These are phyloP conservation scores for Raphanus hybrid DNA, from an alignment of 441 rosid genomes.

Conservation along the genomic window DNA sequence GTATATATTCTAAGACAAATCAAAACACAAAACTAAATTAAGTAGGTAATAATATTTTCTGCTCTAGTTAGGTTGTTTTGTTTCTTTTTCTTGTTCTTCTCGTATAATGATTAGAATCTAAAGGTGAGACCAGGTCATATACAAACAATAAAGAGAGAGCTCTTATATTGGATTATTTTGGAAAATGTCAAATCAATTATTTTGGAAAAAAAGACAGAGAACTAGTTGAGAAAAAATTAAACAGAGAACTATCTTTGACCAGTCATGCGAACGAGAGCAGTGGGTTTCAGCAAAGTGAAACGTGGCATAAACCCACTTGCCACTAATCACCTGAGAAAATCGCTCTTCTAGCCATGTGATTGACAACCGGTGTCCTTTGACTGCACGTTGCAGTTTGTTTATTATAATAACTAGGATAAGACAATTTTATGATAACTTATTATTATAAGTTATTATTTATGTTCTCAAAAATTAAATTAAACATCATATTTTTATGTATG, in stretches of 20 bases:
- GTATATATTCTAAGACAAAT: neutral
- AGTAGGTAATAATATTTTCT: neutral
- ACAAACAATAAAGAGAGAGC: neutral
- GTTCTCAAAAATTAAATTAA: too few species aligned
- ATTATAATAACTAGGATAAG: neutral
- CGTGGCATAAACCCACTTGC: slow-evolving; percentile 50
- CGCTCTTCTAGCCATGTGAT: slow-evolving; percentile 50
- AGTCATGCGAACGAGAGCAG: slow-evolving; percentile 24
- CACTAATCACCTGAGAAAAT: slow-evolving; percentile 41
- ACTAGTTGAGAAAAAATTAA: neutral
- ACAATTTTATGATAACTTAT: too few species aligned
- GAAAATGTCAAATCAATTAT: slow-evolving; percentile 10
- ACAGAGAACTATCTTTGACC: slow-evolving; percentile 34
- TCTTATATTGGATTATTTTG: neutral
- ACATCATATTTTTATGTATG: too few species aligned
- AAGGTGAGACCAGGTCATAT: neutral
- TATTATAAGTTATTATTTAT: too few species aligned
- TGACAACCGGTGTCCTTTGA: slow-evolving; percentile 53
- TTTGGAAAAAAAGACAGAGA: neutral
- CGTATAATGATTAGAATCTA: neutral
- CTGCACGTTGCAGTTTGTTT: slow-evolving; percentile 29
- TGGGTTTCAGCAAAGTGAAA: slow-evolving; percentile 30
- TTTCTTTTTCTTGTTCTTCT: neutral
- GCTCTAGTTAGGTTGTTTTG: neutral
- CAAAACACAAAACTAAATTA: neutral